phyloP scores from a whole-genome alignment of 306 rosid species.

The Dryas drummondii region DNA sequence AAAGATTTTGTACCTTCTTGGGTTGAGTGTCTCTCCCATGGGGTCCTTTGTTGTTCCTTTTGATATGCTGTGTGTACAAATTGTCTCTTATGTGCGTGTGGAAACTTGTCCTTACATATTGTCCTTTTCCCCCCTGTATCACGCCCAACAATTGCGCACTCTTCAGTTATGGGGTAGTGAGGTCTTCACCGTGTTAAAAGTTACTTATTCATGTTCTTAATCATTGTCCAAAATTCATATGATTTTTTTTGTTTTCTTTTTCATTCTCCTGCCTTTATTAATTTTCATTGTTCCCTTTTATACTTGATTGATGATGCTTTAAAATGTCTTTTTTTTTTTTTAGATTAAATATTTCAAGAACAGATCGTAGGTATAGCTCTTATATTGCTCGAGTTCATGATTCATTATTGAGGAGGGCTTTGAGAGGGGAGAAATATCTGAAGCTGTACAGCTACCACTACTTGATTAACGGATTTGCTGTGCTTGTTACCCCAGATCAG shows the following conservation, averaged over 20 bases:
- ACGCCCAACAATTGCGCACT: not conserved
- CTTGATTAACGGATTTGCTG: slow-evolving; percentile 90
- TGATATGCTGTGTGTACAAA: not conserved
- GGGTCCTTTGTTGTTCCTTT: slow-evolving; percentile 6
- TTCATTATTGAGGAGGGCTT: slow-evolving; percentile 74
- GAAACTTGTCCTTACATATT: slow-evolving; percentile 4
- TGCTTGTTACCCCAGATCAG: slow-evolving; percentile 80
- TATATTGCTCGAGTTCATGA: slow-evolving; percentile 74
- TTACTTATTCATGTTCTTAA: not conserved
- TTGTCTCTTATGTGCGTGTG: slow-evolving; percentile 14
- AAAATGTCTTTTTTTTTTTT: slow-evolving; percentile 13
- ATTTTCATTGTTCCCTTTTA: not conserved
- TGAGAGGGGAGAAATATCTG: slow-evolving; percentile 87
- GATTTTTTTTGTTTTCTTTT: not conserved
- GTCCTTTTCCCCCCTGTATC: not conserved
- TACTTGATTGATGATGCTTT: slow-evolving; percentile 23
- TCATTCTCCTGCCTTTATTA: not conserved
- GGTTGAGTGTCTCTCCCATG: slow-evolving; percentile 1
- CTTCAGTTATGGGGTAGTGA: not conserved
- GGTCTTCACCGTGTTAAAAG: not conserved
- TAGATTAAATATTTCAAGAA: slow-evolving; percentile 55
- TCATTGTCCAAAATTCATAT: not conserved
- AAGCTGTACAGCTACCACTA: slow-evolving; percentile 95
- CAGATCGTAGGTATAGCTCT: slow-evolving; percentile 51
- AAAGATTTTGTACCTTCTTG: not conserved